Base-by-base conservation (phyloP, 2,329 filamentous ascomycete species). In the Colletotrichum caudatum region DNA sequence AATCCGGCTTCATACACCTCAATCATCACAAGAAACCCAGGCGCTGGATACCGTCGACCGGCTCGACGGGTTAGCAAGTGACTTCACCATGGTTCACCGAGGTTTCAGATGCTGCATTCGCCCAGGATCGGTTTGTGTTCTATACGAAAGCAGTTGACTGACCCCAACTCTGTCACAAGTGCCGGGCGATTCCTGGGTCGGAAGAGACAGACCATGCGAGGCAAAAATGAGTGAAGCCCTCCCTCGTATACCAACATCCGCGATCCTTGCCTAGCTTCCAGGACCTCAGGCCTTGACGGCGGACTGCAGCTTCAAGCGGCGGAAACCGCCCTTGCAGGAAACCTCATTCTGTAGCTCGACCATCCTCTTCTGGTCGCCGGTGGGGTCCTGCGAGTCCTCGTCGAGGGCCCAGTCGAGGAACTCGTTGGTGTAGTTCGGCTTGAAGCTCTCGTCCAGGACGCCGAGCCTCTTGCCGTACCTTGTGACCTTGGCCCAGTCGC, bases 401-500 rank as follows among this genome's bases (percentile, higher is more conserved):
- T 90, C 90, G 9, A 93, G 83, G 1, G 80, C 77, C 92, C 92
- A 94, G 33, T 84, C 85, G 39, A 94, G 82, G 79, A 89, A 93
- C 74, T 88, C 82, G 75, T 94, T 94, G 76, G 91, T 94, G 81
- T 93, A 94, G 84, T 94, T 94, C 18, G 92, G 88, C 78, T 82
- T 80, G 77, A 94, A 94, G 74, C 78, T 80, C 20, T 84, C 83
- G n/a, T 87, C 84, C 69, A 94, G 78, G 33, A 94, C 90, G 3
- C 88, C 90, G 2, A 94, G 85, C 3, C 92, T 85, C 85, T 94
- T 93, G 41, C 92, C 92, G 78, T 94, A 94, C 74, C 85, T 86
- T 57, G 92, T 94, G 14, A 94, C 93, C 85, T 94, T 94, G 69
- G 86, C 81, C 92, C 92, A 94, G 82, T 94, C 92, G 59, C 93